Base-by-base conservation (phyloP, 2,329 filamentous ascomycete genomes). In the Neurospora sp. region DNA sequence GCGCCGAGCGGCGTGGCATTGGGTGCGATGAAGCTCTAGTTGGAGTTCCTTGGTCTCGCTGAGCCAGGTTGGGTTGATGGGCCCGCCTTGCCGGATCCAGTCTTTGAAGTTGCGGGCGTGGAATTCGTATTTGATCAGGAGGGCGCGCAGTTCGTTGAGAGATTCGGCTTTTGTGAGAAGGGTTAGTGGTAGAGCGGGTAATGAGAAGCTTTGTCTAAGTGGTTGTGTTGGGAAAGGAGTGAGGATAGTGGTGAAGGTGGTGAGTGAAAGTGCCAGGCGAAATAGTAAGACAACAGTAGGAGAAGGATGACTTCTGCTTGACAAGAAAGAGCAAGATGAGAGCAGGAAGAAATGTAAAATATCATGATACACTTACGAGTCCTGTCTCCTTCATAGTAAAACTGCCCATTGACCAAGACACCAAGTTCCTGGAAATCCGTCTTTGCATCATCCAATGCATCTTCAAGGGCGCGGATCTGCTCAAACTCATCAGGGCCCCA, bases 401-500 rank as follows among this genome's bases (percentile, higher is more conserved):
- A 80, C 74, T 84, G 82, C 38, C 86, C 86, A 73, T 86, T 85
- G 69, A 88, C 82, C 62, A 88, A 79, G 66, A 81, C 81, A 28
- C 83, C 82, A 70, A 89, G 80, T 75, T 86, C 83, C 78, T 88
- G 86, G 73, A 88, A 89, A 78, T 89, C 86, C 77, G 82, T 83
- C 78, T 85, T 86, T 69, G 87, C 87, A 73, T 87, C 85, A 76
- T 88, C 85, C 68, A 89, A 81, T n/a, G 83, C 81, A 41, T 82
- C 80, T 74, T 87, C 83, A 69, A 89, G 80, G 67, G 85, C 83
- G 70, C 82, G 84, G 70, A 85, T 77, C 79, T 88, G 87, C 75
- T 88, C 86, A 76, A 86, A 84, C 79, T 88, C 86, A 80, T 88
- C 86, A 28, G 81, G 79, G 0, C 83, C 85, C 87, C 87, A 88